phyloP scores from a whole-genome alignment of 192 early-diverging fungal genomes.

The Coemansia sp. region DNA sequence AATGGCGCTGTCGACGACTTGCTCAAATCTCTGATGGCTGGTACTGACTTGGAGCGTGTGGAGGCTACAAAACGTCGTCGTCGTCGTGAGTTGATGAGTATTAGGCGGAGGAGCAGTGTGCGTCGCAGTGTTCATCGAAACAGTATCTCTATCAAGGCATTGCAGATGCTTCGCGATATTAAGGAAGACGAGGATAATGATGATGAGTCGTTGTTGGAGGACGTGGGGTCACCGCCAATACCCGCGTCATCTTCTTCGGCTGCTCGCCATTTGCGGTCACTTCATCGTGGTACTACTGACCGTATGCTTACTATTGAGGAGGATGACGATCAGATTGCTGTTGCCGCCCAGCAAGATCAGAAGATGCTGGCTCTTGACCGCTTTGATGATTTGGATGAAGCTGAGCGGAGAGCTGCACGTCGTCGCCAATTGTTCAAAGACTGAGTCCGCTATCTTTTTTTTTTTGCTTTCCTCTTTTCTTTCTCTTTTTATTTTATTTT shows the following conservation, averaged over 20 bases:
- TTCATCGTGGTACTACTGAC: conserved; percentile 11
- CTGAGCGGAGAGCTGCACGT: conserved; percentile 37
- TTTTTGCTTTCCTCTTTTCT: conserved; percentile 1
- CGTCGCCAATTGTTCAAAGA: conserved; percentile 44
- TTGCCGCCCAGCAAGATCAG: background rate
- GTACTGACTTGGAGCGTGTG: conserved; percentile 65
- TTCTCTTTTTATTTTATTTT: background rate
- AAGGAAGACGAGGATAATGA: conserved; percentile 56
- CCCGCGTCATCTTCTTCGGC: conserved; percentile 6
- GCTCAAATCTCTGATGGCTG: conserved; percentile 71
- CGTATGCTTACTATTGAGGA: conserved; percentile 48
- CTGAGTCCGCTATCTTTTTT: background rate
- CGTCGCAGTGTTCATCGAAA: conserved; percentile 57
- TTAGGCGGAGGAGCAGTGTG: conserved; percentile 54
- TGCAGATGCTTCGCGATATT: conserved; percentile 58
- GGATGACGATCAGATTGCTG: conserved; percentile 24
- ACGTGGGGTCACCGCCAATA: conserved; percentile 15
- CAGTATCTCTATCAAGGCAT: conserved; percentile 56
- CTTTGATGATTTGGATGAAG: conserved; percentile 14
- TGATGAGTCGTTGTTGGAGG: conserved; percentile 22
- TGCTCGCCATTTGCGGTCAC: conserved; percentile 21
- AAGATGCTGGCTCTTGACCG: background rate
- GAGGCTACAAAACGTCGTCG: conserved; percentile 50
- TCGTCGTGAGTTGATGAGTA: conserved; percentile 56
- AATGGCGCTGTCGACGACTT: conserved; percentile 81